These are phyloP conservation scores for Suillus brevipes DNA, from an alignment of 768 basidiomycete genomes.

Conservation along the genomic window DNA sequence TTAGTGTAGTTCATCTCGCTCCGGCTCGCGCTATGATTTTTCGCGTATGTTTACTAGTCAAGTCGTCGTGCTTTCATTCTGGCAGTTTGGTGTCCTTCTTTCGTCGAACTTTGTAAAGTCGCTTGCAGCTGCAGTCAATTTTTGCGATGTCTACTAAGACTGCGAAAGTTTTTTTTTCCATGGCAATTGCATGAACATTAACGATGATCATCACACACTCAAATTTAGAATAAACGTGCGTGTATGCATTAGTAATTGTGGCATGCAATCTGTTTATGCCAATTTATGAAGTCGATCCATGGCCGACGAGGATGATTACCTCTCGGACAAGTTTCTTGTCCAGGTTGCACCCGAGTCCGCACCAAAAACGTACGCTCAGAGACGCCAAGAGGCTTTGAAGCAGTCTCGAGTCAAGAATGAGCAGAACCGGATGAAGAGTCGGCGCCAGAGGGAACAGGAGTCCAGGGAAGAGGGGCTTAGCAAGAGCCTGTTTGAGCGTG, in stretches of 20 bases:
- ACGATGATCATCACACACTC: constrained; percentile 14
- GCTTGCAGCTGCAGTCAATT: constrained; percentile 26
- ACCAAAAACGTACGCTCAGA: constrained; percentile 67
- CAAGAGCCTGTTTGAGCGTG: constrained; percentile 79
- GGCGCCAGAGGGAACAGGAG: constrained; percentile 67
- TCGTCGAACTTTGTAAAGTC: constrained; percentile 31
- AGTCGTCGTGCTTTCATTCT: constrained; percentile 26
- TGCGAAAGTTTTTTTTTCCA: constrained; percentile 29
- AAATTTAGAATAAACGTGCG: not conserved
- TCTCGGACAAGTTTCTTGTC: constrained; percentile 82
- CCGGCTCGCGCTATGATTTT: constrained; percentile 33
- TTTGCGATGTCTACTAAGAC: constrained; percentile 26
- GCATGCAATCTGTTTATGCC: too few species aligned
- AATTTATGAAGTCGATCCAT: constrained; percentile 34
- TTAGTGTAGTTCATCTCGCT: constrained; percentile 31
- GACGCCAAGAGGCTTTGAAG: constrained; percentile 64
- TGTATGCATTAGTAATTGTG: constrained; percentile 10
- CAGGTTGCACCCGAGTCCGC: constrained; percentile 35
- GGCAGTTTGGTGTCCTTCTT: constrained; percentile 47
- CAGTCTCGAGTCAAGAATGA: constrained; percentile 64
- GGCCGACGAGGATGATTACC: constrained; percentile 84
- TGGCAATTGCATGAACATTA: constrained; percentile 23
- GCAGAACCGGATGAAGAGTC: constrained; percentile 62
- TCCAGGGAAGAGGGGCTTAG: constrained; percentile 74
- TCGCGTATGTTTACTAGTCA: constrained; percentile 36